Conservation (phyloP, 2,329 filamentous ascomycete species). For the Rhinocladiella similis region DNA sequence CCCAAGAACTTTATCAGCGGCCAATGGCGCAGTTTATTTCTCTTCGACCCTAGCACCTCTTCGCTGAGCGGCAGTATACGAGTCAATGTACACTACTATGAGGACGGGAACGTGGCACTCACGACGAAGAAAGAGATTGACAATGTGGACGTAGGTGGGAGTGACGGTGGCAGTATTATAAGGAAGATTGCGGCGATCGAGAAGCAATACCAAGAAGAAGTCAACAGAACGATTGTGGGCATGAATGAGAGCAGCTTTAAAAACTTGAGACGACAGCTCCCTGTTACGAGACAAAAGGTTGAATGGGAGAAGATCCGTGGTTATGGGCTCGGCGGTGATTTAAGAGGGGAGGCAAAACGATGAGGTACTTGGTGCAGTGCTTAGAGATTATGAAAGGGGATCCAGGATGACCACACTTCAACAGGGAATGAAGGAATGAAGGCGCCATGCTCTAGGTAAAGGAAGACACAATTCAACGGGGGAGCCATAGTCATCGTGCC, state of each 20-base stretch:
- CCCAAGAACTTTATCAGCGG: slow-evolving; percentile 99
- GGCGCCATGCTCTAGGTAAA: too few relatives aligned
- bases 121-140: slow-evolving; percentile 70
- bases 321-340: slow-evolving; percentile 68
- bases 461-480: too few relatives aligned
- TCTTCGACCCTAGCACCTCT: slow-evolving; percentile 68
- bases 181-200: slow-evolving; percentile 77
- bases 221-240: slow-evolving; percentile 85
- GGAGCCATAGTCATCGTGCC: too few relatives aligned
- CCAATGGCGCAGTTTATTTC: slow-evolving; percentile 88
- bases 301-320: slow-evolving; percentile 98
- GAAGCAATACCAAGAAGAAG: slow-evolving; percentile 92
- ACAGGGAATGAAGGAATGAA: too few relatives aligned
- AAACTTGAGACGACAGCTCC: slow-evolving; percentile 84
- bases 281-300: slow-evolving; percentile 96
- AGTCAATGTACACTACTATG: slow-evolving; percentile 98
- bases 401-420: too few relatives aligned
- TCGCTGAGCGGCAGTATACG: slow-evolving; percentile 77
- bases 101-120: slow-evolving; percentile 95
- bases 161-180: slow-evolving; percentile 68
- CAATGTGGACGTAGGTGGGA: slow-evolving; percentile 30
- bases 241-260: slow-evolving; percentile 96
- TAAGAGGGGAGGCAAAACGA: slow-evolving; percentile 23
- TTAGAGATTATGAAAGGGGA: too few relatives aligned
- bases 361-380: not conserved